Evolutionary conservation across 2,329 filamentous ascomycete species (phyloP).

Genomic region (Aureobasidium uvarum): DNA sequence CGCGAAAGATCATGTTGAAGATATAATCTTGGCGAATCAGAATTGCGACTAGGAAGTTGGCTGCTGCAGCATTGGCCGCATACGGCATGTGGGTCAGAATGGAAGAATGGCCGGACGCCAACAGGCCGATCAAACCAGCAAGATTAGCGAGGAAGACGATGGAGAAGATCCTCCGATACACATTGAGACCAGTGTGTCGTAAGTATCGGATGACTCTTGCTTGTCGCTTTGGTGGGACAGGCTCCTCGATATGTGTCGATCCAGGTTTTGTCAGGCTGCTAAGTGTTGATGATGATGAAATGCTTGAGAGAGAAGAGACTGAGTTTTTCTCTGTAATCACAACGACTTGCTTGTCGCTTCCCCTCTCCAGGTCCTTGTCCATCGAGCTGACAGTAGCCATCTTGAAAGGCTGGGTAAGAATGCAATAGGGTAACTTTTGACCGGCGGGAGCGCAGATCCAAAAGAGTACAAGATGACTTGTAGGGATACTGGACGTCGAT

Average conservation of each 20-base stretch:
- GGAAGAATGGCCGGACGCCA: background rate
- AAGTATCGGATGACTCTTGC: constrained; percentile 26
- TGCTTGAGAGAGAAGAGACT: background rate
- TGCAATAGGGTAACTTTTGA: background rate
- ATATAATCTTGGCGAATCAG: constrained; percentile 25
- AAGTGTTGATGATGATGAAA: constrained; percentile 7
- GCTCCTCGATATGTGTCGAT: background rate
- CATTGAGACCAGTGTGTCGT: constrained; percentile 35
- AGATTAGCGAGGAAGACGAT: constrained; percentile 36
- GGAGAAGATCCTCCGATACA: constrained; percentile 37
- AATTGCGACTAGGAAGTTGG: constrained; percentile 23
- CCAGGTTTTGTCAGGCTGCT: background rate
- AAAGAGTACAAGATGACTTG: background rate
- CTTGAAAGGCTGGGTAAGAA: background rate
- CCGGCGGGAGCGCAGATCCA: too few relatives aligned
- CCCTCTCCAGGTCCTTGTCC: constrained; percentile 11
- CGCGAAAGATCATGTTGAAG: constrained; percentile 22
- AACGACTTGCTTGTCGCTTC: background rate
- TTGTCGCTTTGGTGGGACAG: constrained; percentile 25
- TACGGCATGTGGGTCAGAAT: constrained; percentile 32
- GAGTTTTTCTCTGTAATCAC: constrained; percentile 6
- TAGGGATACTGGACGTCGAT: background rate
- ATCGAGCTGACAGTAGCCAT: background rate
- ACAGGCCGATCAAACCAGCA: constrained; percentile 21
- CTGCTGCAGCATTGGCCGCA: constrained; percentile 24